These are phyloP conservation scores for Mycena citricolor DNA, from an alignment of 1,284 basidiomycete genomes.

Conservation along the genomic window DNA sequence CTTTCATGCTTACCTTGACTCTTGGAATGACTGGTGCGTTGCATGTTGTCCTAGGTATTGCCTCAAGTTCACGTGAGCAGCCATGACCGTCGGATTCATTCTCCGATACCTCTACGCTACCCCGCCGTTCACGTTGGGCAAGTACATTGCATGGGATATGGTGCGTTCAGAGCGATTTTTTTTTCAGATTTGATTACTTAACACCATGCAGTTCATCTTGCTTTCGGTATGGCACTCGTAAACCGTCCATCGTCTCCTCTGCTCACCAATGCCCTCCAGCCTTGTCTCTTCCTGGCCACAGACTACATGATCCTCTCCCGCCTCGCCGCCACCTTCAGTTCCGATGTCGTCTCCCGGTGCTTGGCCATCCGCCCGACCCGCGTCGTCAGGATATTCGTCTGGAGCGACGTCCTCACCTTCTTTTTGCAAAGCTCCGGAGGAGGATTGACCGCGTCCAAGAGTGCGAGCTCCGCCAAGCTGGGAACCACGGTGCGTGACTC, in stretches of 20 bases:
- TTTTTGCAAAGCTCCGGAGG: slow-evolving; percentile 10
- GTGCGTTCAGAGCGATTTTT: slow-evolving; percentile 3
- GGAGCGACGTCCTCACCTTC: slow-evolving; percentile 15
- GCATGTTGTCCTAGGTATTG: not conserved
- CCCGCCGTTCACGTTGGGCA: slow-evolving; percentile 4
- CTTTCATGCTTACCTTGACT: not conserved
- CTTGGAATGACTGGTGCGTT: slow-evolving; percentile 5
- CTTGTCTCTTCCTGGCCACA: not conserved
- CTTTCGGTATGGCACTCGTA: slow-evolving; percentile 18
- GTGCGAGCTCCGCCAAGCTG: not conserved
- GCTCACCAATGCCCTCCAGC: not conserved
- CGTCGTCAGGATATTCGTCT: slow-evolving; percentile 15
- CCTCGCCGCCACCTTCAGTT: not conserved
- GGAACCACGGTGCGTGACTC: slow-evolving; percentile 8
- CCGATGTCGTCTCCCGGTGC: not conserved
- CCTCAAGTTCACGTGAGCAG: not conserved
- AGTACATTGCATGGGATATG: slow-evolving; percentile 11
- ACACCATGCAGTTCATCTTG: slow-evolving; percentile 17
- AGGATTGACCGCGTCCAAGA: not conserved
- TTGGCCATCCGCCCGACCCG: slow-evolving; percentile 4
- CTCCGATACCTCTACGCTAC: slow-evolving; percentile 12
- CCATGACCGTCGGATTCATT: slow-evolving; percentile 17
- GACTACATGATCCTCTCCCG: not conserved
- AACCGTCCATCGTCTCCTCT: no score
- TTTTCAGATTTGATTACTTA: not conserved